Conservation (phyloP, 768 basidiomycete genomes). For the Tubosaeta sp. region DNA sequence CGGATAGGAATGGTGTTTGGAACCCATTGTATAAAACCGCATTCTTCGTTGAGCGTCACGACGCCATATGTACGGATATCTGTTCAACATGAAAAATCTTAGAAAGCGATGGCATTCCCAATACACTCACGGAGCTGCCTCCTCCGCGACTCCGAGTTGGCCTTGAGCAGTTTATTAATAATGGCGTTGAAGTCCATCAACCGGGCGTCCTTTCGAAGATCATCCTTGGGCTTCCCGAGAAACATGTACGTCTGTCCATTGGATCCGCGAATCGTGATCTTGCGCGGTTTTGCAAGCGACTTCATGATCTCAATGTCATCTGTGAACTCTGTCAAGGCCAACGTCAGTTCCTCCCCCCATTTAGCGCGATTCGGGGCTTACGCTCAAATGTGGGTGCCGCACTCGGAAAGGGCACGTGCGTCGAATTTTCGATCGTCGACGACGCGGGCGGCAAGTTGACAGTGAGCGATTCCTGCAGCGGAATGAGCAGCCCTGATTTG, state of each 20-base stretch:
- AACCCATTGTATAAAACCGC: conserved; percentile 98
- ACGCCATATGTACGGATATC: conserved; percentile 98
- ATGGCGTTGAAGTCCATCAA: conserved; percentile 98
- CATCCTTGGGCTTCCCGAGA: conserved; percentile 95
- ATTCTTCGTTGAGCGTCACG: conserved; percentile 95
- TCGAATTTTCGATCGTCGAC: conserved; percentile 40
- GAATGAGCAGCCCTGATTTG: conserved; percentile 74
- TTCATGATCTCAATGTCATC: conserved; percentile 90
- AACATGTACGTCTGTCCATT: conserved; percentile 87
- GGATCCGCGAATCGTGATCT: conserved; percentile 78
- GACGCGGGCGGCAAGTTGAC: conserved; percentile 81
- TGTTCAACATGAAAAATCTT: not conserved
- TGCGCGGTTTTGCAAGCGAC: conserved; percentile 87
- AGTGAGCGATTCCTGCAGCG: conserved; percentile 89
- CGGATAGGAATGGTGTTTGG: conserved; percentile 86
- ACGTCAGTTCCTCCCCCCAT: not conserved
- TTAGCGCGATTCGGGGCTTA: conserved; percentile 11
- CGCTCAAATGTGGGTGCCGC: conserved; percentile 74
- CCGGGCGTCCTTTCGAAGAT: conserved; percentile 93
- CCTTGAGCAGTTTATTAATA: conserved; percentile 93
- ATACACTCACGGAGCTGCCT: conserved; percentile 76
- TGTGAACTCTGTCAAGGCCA: conserved; percentile 53
- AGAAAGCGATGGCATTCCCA: not conserved
- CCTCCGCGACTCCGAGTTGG: conserved; percentile 88
- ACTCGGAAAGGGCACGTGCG: conserved; percentile 77